phyloP scores from a whole-genome alignment of 805 yeast species.

The Cyberlindnera veronae region DNA sequence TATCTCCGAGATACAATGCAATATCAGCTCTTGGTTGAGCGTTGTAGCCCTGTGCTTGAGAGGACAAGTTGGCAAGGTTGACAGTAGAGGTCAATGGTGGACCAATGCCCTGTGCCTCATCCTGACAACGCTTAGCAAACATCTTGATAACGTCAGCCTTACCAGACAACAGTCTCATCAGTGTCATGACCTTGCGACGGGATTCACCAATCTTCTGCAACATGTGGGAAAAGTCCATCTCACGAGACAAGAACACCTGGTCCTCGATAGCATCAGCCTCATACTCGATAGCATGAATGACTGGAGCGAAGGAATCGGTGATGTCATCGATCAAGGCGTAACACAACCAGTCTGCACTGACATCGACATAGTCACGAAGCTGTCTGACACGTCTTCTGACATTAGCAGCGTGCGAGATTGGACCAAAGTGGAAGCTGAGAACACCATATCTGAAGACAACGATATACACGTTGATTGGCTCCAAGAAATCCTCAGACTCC shows the following conservation, averaged over 20 bases:
- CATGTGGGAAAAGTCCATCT: slow-evolving; percentile 72
- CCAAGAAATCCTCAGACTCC: slow-evolving; percentile 79
- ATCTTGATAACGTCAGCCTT: slow-evolving; percentile 95
- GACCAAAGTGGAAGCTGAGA: slow-evolving; percentile 86
- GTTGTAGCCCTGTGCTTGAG: slow-evolving; percentile 18
- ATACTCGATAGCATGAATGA: slow-evolving; percentile 69
- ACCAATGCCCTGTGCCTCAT: slow-evolving; percentile 44
- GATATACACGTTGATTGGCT: slow-evolving; percentile 76
- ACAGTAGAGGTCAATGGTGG: slow-evolving; percentile 38
- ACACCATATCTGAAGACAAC: slow-evolving; percentile 90
- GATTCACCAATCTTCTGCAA: slow-evolving; percentile 82
- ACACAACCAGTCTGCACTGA: slow-evolving; percentile 78
- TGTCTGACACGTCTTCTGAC: slow-evolving; percentile 82
- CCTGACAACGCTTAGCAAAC: slow-evolving; percentile 95
- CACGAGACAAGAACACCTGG: slow-evolving; percentile 78
- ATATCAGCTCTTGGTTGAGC: slow-evolving; percentile 84
- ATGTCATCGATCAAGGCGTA: slow-evolving; percentile 81
- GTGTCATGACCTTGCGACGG: slow-evolving; percentile 86
- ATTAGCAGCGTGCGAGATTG: slow-evolving; percentile 91
- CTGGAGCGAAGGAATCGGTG: slow-evolving; percentile 82
- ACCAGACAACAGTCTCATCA: slow-evolving; percentile 84
- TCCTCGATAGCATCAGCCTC: slow-evolving; percentile 79
- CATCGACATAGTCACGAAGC: slow-evolving; percentile 71
- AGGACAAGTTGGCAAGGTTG: slow-evolving; percentile 35
- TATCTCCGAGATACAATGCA: slow-evolving; percentile 89